phyloP scores from a whole-genome alignment of 2,329 filamentous ascomycete species.

The Cladosporium sp. region DNA sequence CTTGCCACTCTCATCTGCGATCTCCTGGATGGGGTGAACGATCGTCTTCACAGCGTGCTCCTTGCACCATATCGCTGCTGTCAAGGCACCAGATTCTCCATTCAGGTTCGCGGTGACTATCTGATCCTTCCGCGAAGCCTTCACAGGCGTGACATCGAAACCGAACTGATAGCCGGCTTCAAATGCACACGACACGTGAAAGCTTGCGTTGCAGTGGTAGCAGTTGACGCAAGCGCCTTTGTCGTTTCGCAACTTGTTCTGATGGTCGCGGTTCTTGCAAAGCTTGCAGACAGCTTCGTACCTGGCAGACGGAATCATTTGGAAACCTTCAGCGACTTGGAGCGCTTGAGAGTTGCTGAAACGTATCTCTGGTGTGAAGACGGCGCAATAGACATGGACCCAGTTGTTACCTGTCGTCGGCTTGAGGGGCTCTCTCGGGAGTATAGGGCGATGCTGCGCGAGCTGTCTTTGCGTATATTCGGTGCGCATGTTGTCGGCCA shows the following conservation, averaged over 20 bases:
- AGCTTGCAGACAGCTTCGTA: slow-evolving; percentile 77
- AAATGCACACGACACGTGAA: slow-evolving; percentile 88
- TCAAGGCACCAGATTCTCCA: slow-evolving; percentile 73
- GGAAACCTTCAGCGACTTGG: slow-evolving; percentile 83
- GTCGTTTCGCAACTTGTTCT: slow-evolving; percentile 23
- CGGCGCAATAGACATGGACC: slow-evolving; percentile 90
- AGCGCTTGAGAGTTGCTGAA: slow-evolving; percentile 80
- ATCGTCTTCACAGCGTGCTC: slow-evolving; percentile 67
- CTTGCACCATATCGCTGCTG: slow-evolving; percentile 86
- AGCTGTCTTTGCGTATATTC: slow-evolving; percentile 77
- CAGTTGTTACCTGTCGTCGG: slow-evolving; percentile 95
- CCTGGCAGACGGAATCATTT: slow-evolving; percentile 65
- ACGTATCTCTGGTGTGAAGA: slow-evolving; percentile 88
- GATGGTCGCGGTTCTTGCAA: slow-evolving; percentile 60
- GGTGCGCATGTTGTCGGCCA: slow-evolving; percentile 71
- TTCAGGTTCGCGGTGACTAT: slow-evolving; percentile 73
- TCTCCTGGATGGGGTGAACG: slow-evolving; percentile 73
- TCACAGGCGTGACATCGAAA: slow-evolving; percentile 85
- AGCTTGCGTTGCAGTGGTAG: slow-evolving; percentile 62
- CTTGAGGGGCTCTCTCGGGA: slow-evolving; percentile 87
- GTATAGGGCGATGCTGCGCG: slow-evolving; percentile 72
- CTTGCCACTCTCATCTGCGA: slow-evolving; percentile 61
- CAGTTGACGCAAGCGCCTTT: slow-evolving; percentile 76
- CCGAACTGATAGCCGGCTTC: slow-evolving; percentile 76
- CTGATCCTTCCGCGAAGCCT: slow-evolving; percentile 78